phyloP scores from a whole-genome alignment of 2,329 filamentous ascomycete genomes.

The Salinomyces thailandicus region DNA sequence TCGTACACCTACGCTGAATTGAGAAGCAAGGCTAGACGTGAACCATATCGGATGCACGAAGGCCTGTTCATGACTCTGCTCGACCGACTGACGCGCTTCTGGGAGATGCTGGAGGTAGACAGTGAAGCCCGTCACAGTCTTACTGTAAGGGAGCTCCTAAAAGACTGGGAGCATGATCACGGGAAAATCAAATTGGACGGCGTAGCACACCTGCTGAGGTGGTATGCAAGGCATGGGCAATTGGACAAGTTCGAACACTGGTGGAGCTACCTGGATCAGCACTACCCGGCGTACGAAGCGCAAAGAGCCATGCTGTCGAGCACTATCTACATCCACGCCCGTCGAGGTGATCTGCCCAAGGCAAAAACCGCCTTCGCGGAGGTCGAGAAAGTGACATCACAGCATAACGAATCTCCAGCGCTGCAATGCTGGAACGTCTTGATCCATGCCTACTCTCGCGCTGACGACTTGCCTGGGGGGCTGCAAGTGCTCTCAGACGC shows the following conservation, averaged over 20 bases:
- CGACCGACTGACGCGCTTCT: slow-evolving; percentile 6
- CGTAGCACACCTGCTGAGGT: slow-evolving; percentile 12
- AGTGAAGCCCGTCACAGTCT: slow-evolving; percentile 3
- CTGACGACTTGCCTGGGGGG: slow-evolving; percentile 56
- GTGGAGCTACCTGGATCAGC: slow-evolving; percentile 21
- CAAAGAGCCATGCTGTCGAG: slow-evolving; percentile 28
- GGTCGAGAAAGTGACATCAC: slow-evolving; percentile 36
- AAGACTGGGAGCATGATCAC: slow-evolving; percentile 20
- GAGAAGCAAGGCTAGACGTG: slow-evolving; percentile 1
- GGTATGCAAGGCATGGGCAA: slow-evolving; percentile 27
- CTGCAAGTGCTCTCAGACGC: slow-evolving; percentile 55
- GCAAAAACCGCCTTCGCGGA: slow-evolving; percentile 52
- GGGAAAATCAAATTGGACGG: slow-evolving; percentile 11
- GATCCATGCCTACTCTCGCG: slow-evolving; percentile 58
- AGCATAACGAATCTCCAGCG: slow-evolving; percentile 37
- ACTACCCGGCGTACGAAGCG: slow-evolving; percentile 13
- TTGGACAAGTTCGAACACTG: slow-evolving; percentile 24
- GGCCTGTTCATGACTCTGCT: slow-evolving; percentile 9
- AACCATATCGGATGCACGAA: slow-evolving; percentile 2
- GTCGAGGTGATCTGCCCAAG: slow-evolving; percentile 51
- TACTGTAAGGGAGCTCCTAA: slow-evolving; percentile 8
- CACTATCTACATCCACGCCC: slow-evolving; percentile 61
- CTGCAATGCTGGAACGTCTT: slow-evolving; percentile 63
- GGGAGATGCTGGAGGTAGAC: neutral
- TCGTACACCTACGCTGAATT: slow-evolving; percentile 11